Base-by-base conservation (phyloP, 257 asterid genomes). In the Solanum bulbocastanum region DNA sequence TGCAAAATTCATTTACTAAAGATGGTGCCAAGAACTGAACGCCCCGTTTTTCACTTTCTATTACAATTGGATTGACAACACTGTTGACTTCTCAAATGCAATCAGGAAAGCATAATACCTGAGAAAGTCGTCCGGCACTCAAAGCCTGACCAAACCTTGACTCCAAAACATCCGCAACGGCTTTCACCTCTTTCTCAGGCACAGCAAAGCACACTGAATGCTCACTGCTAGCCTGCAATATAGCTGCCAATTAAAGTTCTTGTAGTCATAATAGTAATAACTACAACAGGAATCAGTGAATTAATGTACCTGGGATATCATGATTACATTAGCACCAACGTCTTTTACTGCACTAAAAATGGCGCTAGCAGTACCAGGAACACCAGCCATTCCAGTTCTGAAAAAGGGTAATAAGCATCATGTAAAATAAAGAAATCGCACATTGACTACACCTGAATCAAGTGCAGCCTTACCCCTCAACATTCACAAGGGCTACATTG, bases 331-430 rank as follows among this genome's bases (percentile, higher is more conserved):
- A 87, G 99, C 99, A 71, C 99, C 99, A 46, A 97, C 99, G 74
- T 94, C 99, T 90, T 95, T 97, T 88, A 94, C 99, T 71, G 96
- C 99, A 85, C 95, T 92, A 91, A 97, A 97, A 91, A 97, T 97
- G 89, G 93, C 95, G 60, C 95, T 94, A 74, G 99, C 95, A 87
- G 99, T 97, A 89, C 99, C 99, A 89, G 99, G 99, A 85, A 97
- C 98, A 86, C 99, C 99, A 73, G 99, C 99, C 99, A 97, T 96
- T 92, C 99, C 99, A 89, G 99, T 97, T 91, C 99, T 97, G 94
- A 88, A 90, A 90, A 87, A 88, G 84, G 79, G 52, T 15, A 88
- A 74, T 73, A 76, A 86, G 84, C 83, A 82, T 66, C 35, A 86
- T 73, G 88, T 52, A 74, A 39, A 35, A 83, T 58, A 27, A 14